A percentile compares a stretch with the other conserved stretches of the same genome.
Conservation (phyloP, 2,329 filamentous ascomycete species). For the Chlorencoelia australis region DNA sequence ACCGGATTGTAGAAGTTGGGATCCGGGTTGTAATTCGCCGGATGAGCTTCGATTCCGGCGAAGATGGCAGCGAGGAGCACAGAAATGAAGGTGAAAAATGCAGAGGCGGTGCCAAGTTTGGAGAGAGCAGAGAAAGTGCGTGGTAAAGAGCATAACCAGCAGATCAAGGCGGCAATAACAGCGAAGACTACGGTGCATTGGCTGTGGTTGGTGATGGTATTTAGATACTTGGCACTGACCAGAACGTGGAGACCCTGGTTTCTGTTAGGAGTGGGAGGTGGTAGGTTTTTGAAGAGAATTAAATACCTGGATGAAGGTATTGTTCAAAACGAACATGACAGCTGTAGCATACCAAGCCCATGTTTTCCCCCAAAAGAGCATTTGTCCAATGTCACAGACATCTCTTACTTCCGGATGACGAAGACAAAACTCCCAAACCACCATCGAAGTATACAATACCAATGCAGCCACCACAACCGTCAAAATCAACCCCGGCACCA, state of each 20-base stretch:
- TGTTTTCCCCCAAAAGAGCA: conserved; percentile 77
- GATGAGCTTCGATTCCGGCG: conserved; percentile 64
- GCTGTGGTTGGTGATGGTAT: conserved; percentile 68
- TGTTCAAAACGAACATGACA: conserved; percentile 87
- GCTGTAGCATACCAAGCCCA: conserved; percentile 63
- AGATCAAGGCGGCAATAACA: conserved; percentile 63
- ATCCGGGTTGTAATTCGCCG: conserved; percentile 51
- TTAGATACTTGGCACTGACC: conserved; percentile 76
- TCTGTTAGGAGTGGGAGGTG: conserved; percentile 5
- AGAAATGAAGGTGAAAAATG: conserved; percentile 82
- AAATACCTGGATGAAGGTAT: conserved; percentile 72
- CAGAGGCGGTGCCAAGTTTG: conserved; percentile 68
- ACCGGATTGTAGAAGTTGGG: conserved; percentile 28
- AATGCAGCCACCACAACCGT: conserved; percentile 67
- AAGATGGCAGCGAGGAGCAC: conserved; percentile 79
- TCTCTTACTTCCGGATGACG: conserved; percentile 85
- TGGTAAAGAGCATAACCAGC: conserved; percentile 70
- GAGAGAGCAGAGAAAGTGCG: conserved; percentile 76
- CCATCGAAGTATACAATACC: conserved; percentile 74
- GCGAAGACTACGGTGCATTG: conserved; percentile 75
- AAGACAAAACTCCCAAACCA: conserved; percentile 72
- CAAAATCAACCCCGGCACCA: conserved; percentile 78
- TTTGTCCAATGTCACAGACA: conserved; percentile 91
- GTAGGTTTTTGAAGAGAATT: not conserved
- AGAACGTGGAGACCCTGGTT: conserved; percentile 66